A percentile compares a stretch with the other conserved stretches of the same genome.
These are phyloP conservation scores for Astragalus glycyphyllos DNA, from an alignment of 306 rosid genomes.

Conservation along the genomic window DNA sequence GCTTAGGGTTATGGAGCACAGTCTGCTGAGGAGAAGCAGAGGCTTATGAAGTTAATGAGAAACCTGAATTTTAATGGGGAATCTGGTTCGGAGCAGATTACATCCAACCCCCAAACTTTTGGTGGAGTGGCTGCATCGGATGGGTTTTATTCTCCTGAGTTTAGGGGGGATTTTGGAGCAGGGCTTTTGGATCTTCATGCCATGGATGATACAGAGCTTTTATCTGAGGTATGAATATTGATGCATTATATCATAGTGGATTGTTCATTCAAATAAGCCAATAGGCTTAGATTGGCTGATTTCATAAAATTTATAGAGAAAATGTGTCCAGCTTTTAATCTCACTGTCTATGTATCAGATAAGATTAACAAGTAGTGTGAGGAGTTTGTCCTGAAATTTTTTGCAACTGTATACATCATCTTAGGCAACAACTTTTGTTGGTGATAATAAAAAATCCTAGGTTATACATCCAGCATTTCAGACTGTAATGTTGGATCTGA, in stretches of 20 bases:
- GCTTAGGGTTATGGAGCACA: slow-evolving; percentile 91
- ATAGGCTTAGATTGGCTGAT: slow-evolving; percentile 5
- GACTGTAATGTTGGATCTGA: slow-evolving; percentile 1
- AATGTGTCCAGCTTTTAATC: slow-evolving; percentile 17
- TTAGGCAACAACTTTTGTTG: slow-evolving; percentile 21
- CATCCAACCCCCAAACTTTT: slow-evolving; percentile 66
- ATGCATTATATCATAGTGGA: slow-evolving; percentile 10
- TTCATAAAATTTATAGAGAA: slow-evolving; percentile 14
- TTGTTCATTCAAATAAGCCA: slow-evolving; percentile 20
- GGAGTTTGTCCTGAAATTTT: slow-evolving; percentile 27
- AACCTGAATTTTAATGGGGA: slow-evolving; percentile 93
- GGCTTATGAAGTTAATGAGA: slow-evolving; percentile 92
- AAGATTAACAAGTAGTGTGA: background rate
- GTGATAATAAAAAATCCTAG: slow-evolving; percentile 1
- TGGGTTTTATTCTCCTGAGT: slow-evolving; percentile 81
- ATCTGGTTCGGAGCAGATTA: slow-evolving; percentile 80
- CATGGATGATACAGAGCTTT: slow-evolving; percentile 97
- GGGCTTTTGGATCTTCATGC: slow-evolving; percentile 99
- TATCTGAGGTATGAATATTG: slow-evolving; percentile 82
- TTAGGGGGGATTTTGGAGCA: slow-evolving; percentile 97
- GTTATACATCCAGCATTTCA: slow-evolving; percentile 1
- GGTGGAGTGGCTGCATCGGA: slow-evolving; percentile 71
- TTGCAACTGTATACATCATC: slow-evolving; percentile 23
- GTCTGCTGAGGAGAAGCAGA: slow-evolving; percentile 97
- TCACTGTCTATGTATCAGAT: slow-evolving; percentile 2